Conservation (phyloP, 2,329 filamentous ascomycete genomes). For the Aureobasidium musti region DNA sequence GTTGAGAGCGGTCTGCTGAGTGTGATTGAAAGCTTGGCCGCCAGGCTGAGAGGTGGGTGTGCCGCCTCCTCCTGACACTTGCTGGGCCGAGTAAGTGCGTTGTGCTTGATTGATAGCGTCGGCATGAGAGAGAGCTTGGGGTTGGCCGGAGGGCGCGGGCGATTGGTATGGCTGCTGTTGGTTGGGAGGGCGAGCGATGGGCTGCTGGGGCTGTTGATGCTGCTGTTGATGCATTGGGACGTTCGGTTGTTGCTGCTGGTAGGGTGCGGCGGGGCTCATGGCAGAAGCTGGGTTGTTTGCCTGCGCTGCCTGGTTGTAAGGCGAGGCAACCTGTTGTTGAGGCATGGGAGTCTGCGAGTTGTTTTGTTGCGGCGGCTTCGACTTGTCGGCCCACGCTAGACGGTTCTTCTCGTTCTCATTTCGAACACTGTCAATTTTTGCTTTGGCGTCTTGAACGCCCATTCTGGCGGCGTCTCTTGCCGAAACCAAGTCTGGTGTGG, state of each 20-base stretch:
- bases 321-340: slow-evolving; percentile 29
- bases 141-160: slow-evolving; percentile 34
- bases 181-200: slow-evolving; percentile 26
- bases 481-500: slow-evolving; percentile 24
- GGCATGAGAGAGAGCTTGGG: slow-evolving; percentile 35
- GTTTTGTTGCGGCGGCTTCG: slow-evolving; percentile 24
- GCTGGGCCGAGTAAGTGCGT: slow-evolving; percentile 31
- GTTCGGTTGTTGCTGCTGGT: slow-evolving; percentile 35
- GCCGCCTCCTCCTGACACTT: slow-evolving; percentile 29
- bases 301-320: slow-evolving; percentile 24
- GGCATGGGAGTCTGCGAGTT: slow-evolving; percentile 30
- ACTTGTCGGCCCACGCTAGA: slow-evolving; percentile 22
- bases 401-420: slow-evolving; percentile 32
- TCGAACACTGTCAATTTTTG: slow-evolving; percentile 26
- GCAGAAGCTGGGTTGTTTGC: slow-evolving; percentile 22
- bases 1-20: slow-evolving; percentile 35
- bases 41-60: slow-evolving; percentile 33
- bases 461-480: slow-evolving; percentile 28
- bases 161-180: slow-evolving; percentile 37
- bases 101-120: slow-evolving; percentile 31
- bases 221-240: slow-evolving; percentile 22
- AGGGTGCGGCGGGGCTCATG: slow-evolving; percentile 31
- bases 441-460: slow-evolving; percentile 29
- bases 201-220: slow-evolving; percentile 28
- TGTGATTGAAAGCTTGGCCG: slow-evolving; percentile 30